Conservation (phyloP, 1,284 basidiomycete species). For the Trichosporon sp. region DNA sequence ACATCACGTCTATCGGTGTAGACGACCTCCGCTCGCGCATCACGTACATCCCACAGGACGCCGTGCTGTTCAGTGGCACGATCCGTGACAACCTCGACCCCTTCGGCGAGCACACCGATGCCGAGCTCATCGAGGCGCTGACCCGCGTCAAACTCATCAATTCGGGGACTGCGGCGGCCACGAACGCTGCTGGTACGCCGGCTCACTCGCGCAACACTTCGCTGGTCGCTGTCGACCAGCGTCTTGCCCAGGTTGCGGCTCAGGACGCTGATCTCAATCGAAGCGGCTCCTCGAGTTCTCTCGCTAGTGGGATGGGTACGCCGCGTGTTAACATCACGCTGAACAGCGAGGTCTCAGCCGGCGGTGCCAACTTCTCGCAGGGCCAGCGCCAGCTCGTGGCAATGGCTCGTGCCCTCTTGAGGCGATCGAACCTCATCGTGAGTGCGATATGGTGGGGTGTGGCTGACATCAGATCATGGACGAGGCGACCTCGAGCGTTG, state of each 20-base stretch:
- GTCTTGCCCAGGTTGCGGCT: background rate
- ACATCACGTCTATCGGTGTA: conserved; percentile 79
- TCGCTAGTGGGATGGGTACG: background rate
- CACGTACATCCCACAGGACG: conserved; percentile 55
- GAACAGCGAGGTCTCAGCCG: conserved; percentile 67
- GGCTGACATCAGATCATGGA: conserved; percentile 57
- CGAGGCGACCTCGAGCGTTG: conserved; percentile 69
- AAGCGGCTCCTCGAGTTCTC: background rate
- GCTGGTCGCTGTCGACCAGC: background rate
- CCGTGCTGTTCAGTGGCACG: conserved; percentile 80
- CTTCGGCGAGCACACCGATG: conserved; percentile 74
- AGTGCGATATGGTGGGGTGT: conserved; percentile 1
- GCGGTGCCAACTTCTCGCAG: conserved; percentile 76
- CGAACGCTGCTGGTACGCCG: background rate
- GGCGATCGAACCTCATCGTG: conserved; percentile 64
- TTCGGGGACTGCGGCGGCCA: background rate
- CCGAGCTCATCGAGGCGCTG: conserved; percentile 58
- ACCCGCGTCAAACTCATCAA: conserved; percentile 38
- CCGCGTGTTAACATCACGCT: conserved; percentile 55
- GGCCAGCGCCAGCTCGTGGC: conserved; percentile 79
- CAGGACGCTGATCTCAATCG: conserved; percentile 6
- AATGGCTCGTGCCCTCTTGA: conserved; percentile 61
- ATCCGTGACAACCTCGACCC: conserved; percentile 82
- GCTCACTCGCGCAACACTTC: background rate
- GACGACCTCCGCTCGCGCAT: conserved; percentile 59